Evolutionary conservation across 139 green algal species (phyloP).

Genomic region (Chlamydomonas sphaeroides): DNA sequence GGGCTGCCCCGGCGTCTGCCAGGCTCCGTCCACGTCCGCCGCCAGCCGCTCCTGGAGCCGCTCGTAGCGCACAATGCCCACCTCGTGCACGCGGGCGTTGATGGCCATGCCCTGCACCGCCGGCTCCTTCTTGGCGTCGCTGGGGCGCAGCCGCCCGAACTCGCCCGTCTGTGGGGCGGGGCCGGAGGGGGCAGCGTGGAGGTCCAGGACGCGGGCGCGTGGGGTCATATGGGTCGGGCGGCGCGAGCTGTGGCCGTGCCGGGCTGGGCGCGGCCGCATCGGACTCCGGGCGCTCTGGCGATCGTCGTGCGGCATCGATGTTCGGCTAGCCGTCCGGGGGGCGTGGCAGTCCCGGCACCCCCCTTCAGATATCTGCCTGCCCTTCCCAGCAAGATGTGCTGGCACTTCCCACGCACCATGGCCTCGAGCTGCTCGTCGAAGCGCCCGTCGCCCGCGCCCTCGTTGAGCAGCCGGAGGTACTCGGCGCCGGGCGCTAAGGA

Average conservation of each 20-base stretch:
- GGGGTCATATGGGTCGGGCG: no score
- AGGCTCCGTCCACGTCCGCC: background rate
- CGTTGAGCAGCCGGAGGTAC: conserved; percentile 41
- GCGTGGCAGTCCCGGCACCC: no score
- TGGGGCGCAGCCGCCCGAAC: conserved; percentile 40
- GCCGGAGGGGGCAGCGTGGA: no score
- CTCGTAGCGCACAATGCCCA: conserved; percentile 10
- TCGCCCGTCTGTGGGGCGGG: background rate
- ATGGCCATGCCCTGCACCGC: conserved; percentile 56
- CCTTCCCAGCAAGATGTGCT: no score
- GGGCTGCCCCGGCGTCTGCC: no score
- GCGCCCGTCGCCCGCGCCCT: background rate
- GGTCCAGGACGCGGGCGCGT: no score
- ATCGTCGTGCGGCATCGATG: no score
- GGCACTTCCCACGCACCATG: conserved; percentile 8
- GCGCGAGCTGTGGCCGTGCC: no score
- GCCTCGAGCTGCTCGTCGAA: conserved; percentile 37
- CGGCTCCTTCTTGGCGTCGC: conserved; percentile 48
- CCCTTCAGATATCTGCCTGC: no score
- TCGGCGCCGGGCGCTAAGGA: conserved; percentile 9
- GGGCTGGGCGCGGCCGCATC: no score
- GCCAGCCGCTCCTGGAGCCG: background rate
- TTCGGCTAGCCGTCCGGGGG: no score
- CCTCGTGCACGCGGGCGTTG: conserved; percentile 46
- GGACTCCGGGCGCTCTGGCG: no score